Conservation (phyloP, 352 stramenopile genomes). For the Globisporangium camurandrum region DNA sequence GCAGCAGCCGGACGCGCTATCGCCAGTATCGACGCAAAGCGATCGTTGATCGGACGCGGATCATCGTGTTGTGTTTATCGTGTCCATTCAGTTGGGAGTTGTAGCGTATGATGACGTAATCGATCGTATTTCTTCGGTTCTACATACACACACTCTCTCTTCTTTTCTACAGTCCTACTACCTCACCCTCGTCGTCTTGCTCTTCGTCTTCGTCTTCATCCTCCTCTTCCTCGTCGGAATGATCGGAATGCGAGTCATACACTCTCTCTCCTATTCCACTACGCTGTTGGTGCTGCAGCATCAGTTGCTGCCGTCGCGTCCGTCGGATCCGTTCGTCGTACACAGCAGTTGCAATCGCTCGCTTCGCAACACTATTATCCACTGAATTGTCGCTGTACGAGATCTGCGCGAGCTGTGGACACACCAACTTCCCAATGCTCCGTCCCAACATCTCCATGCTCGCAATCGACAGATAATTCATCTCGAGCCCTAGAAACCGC, state of each 20-base stretch:
- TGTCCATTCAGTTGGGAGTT: conserved; percentile 79
- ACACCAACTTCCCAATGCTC: conserved; percentile 78
- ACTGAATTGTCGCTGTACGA: conserved; percentile 85
- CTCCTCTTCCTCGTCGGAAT: conserved; percentile 23
- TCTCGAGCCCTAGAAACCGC: conserved; percentile 77
- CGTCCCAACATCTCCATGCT: conserved; percentile 83
- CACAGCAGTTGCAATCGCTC: conserved; percentile 60
- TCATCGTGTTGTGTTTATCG: conserved; percentile 71
- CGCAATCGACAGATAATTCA: conserved; percentile 76
- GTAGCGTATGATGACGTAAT: no score
- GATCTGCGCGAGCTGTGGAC: conserved; percentile 73
- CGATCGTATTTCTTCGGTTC: not conserved
- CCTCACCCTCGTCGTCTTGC: conserved; percentile 31
- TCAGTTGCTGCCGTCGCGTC: conserved; percentile 42
- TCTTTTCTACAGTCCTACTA: not conserved
- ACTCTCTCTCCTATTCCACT: no score
- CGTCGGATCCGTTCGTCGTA: conserved; percentile 73
- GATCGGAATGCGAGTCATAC: conserved; percentile 18
- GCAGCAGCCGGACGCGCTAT: conserved; percentile 66
- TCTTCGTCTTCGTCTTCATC: conserved; percentile 12
- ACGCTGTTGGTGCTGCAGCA: no score
- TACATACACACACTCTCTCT: not conserved
- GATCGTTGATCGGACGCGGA: conserved; percentile 75
- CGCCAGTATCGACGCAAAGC: conserved; percentile 78
- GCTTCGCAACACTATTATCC: conserved; percentile 65